A percentile compares a stretch with the other conserved stretches of the same genome.
Conservation (phyloP, 495 filamentous ascomycete species). For the Pseudevernia furfuracea region DNA sequence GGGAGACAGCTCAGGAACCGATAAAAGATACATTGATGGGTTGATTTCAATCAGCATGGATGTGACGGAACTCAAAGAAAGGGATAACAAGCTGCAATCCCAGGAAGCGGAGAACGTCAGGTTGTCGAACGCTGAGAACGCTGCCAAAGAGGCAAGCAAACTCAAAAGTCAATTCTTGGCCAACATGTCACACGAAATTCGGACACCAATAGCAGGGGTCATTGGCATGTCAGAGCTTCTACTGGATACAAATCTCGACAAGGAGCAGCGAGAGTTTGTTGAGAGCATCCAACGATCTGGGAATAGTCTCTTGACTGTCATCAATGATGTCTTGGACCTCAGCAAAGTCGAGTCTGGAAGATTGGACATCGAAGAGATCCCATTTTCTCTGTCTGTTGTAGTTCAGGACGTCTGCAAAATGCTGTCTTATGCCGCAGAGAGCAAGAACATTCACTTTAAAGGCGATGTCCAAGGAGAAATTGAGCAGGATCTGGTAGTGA, state of each 20-base stretch:
- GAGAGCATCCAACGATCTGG: slow-evolving; percentile 75
- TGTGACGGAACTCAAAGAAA: slow-evolving; percentile 55
- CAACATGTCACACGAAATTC: slow-evolving; percentile 86
- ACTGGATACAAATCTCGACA: slow-evolving; percentile 54
- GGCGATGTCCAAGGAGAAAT: slow-evolving; percentile 41
- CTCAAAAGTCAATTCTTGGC: slow-evolving; percentile 64
- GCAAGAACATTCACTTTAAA: slow-evolving; percentile 51
- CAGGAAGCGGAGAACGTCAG: slow-evolving; percentile 55
- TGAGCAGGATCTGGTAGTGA: slow-evolving; percentile 37
- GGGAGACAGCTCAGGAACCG: slow-evolving; percentile 35
- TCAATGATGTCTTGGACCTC: slow-evolving; percentile 85
- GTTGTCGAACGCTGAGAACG: slow-evolving; percentile 56
- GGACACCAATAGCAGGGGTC: slow-evolving; percentile 73
- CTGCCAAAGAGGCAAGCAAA: slow-evolving; percentile 59
- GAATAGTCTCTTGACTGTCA: slow-evolving; percentile 73
- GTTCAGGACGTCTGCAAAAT: slow-evolving; percentile 54
- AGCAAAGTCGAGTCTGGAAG: slow-evolving; percentile 77
- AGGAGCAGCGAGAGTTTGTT: slow-evolving; percentile 65
- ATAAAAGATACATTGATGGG: slow-evolving; percentile 47
- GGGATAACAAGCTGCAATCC: slow-evolving; percentile 47
- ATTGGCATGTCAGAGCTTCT: slow-evolving; percentile 66
- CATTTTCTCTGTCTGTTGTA: slow-evolving; percentile 69
- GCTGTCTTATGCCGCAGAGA: slow-evolving; percentile 45
- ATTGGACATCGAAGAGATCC: slow-evolving; percentile 66
- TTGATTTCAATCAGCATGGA: slow-evolving; percentile 64